Evolutionary conservation across 495 filamentous ascomycete species (phyloP).

Genomic region (Neurospora sp.): DNA sequence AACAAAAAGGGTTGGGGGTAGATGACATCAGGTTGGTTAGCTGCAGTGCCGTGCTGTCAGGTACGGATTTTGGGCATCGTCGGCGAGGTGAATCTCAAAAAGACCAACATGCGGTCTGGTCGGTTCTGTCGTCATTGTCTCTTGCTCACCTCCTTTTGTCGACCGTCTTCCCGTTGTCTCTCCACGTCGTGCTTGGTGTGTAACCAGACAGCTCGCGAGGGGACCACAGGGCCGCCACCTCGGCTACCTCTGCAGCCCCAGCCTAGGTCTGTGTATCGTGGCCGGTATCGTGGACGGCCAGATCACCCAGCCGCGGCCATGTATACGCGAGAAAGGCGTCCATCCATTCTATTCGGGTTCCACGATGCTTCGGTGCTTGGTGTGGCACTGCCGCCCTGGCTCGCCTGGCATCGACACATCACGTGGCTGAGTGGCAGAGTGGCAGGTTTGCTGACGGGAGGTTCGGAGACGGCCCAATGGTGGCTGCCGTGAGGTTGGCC

Average conservation of each 20-base stretch:
- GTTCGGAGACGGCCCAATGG: neutral
- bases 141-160: neutral
- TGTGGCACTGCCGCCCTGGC: neutral
- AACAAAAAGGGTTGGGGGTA: neutral
- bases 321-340: neutral
- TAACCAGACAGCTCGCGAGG: neutral
- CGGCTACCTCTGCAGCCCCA: neutral
- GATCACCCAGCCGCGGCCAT: neutral
- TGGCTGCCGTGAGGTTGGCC: neutral
- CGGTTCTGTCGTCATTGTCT: neutral
- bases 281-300: neutral
- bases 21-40: neutral
- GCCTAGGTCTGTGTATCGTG: neutral
- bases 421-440: too few relatives aligned
- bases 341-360: neutral
- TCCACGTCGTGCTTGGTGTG: neutral
- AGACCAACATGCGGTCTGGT: neutral
- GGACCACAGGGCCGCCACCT: neutral
- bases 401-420: neutral
- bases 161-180: neutral
- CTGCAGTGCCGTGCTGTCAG: neutral
- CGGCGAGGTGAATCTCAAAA: neutral
- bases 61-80: neutral
- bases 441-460: neutral
- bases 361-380: neutral